Base-by-base conservation (phyloP, 2,329 filamentous ascomycete genomes). In the Pseudovirgaria hyperparasitica region DNA sequence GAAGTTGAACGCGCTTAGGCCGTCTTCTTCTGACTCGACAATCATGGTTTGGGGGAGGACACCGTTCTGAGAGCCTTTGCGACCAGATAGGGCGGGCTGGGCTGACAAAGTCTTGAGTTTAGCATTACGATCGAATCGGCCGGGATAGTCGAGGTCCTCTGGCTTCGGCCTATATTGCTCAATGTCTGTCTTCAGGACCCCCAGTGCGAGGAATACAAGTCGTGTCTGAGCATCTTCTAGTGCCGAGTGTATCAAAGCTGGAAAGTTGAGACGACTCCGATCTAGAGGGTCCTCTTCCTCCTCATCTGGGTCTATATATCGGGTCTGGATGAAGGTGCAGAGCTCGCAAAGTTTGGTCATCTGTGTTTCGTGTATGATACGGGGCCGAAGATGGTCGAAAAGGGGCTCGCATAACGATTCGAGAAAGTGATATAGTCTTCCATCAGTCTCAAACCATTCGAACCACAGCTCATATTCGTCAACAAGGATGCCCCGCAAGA, bases 381-480 rank as follows among this genome's bases (percentile, higher is more conserved):
- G 62, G 6, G 74, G 74, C 26, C 72, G 62, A 15, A 79, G 54
- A 40, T 76, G 62, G 39, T 79, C 74, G 40, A 76, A 77, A 16
- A 79, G 56, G 3, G 74, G 73, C 45, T 79, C 74, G 43, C 72
- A 76, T 24, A 79, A 58, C 11, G 70, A 65, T 45, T 79, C 74
- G 2, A 79, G 55, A 36, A 76, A 79, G 32, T 77, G 70, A 40
- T 78, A 74, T 5, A 76, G 46, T 2, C 67, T 70, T 15, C 62
- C 66, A 32, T 76, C 67, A 4, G 66, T 70, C 33, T 72, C 67
- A 34, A 77, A 75, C 72, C 71, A 76, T 44, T 76, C 69, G 4
- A 61, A 60, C 72, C 72, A 79, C 6, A 79, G 52, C 28, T 76
- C 72, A 43, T 72, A 74, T 44, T 79, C 74, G 36, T 79, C 74